Base-by-base conservation (phyloP, 2,329 filamentous ascomycete species). In the Colletotrichum tropicale region DNA sequence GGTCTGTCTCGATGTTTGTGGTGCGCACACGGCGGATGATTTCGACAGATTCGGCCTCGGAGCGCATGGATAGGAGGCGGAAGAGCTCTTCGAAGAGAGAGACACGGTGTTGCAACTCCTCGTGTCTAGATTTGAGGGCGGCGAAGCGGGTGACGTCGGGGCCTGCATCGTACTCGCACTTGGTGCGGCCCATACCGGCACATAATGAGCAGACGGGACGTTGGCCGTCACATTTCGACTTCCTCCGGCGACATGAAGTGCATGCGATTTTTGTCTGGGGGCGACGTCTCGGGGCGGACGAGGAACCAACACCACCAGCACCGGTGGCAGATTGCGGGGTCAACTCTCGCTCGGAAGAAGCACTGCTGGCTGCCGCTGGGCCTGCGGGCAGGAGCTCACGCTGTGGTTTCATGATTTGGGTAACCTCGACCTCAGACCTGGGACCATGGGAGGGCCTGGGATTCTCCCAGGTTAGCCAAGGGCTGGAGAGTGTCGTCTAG, bases 121-220 rank as follows among this genome's bases (percentile, higher is more conserved):
- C 75, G 12, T 77, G 65, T 56, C 58, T 77, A 6, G 73, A 61
- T 43, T 75, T 75, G 28, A 78, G 60, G n/a, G 76, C 76, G 10
- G 75, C 75, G 13, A 74, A 70, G 26, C 75, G 75, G 3, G 76
- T 75, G n/a, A 77, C 64, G 66, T 78, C 76, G 13, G 76, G 76
- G 6, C 76, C 76, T n/a, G 67, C 76, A 12, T 78, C 75, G 24
- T 78, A 78, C 55, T 78, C 76, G 69, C 76, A 78, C 15, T n/a
- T 62, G 13, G 76, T 72, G 18, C 70, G 71, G 28, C 74, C 74
- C 58, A 73, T 76, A 30, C 70, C 75, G 18, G 76, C 75, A 66
- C 76, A 78, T 43, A 74, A 56, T 18, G 76, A 75, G 32, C 76
- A 78, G 10, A 78, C 72, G 24, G 76, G 76, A 26, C 76, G 76